A percentile compares a stretch with the other conserved stretches of the same genome.
These are phyloP conservation scores for Nadsonia fulvescens DNA, from an alignment of 805 yeast species.

Conservation along the genomic window DNA sequence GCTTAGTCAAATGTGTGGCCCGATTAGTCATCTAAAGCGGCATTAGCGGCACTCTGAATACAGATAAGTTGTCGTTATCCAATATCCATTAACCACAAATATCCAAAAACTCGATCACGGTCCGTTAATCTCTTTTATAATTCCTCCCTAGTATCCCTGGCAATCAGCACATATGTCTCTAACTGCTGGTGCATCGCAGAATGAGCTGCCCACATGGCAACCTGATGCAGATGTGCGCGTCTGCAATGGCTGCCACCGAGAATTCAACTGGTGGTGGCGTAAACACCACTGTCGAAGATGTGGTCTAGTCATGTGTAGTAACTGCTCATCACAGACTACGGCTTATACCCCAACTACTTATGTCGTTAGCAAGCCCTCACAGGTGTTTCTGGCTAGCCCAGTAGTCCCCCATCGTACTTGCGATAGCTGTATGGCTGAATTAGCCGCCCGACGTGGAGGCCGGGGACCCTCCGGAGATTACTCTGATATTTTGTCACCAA, in stretches of 20 bases:
- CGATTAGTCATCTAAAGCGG: too few relatives aligned
- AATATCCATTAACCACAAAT: too few relatives aligned
- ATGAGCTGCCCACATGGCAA: slow-evolving; percentile 53
- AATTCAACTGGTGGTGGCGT: slow-evolving; percentile 44
- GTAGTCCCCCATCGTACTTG: slow-evolving; percentile 56
- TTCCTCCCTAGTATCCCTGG: too few relatives aligned
- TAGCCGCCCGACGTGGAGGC: slow-evolving; percentile 14
- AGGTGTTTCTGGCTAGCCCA: slow-evolving; percentile 29
- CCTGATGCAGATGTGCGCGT: slow-evolving; percentile 33
- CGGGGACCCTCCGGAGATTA: slow-evolving; percentile 2
- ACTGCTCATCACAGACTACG: slow-evolving; percentile 37
- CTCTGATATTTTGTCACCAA: too few relatives aligned
- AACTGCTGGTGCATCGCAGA: too few relatives aligned
- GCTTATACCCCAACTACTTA: slow-evolving; percentile 41
- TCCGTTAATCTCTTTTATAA: too few relatives aligned
- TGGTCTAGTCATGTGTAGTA: slow-evolving; percentile 61
- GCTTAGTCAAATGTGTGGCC: too few relatives aligned
- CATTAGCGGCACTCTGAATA: too few relatives aligned
- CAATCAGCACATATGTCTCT: too few relatives aligned
- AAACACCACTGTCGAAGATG: slow-evolving; percentile 67
- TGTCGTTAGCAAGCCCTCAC: slow-evolving; percentile 37
- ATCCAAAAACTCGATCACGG: too few relatives aligned
- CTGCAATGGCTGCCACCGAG: slow-evolving; percentile 37
- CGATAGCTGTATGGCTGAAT: slow-evolving; percentile 49
- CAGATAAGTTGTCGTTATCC: too few relatives aligned